Evolutionary conservation across 306 rosid genomes (phyloP), one percentile per base, ranked within the genome.

Genomic region (Cucurbita argyrosperma): DNA sequence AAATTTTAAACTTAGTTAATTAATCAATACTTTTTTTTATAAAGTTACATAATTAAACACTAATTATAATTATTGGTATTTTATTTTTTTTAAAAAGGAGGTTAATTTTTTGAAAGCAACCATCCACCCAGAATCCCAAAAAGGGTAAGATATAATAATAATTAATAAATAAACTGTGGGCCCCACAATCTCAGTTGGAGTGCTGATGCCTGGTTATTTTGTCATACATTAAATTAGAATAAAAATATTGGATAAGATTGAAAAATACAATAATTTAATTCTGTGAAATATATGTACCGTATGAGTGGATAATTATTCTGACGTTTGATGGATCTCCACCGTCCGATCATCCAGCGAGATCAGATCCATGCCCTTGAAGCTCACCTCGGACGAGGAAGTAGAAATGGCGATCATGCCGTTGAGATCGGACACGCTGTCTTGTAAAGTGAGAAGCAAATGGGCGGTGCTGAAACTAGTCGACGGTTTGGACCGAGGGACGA

Each of bases 351-450:
- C 38, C 10, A 81, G 77, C 83, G 81, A 91, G 37, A 94, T 88
- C 19, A 83, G 55, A 71, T 89, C 84, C 43, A 43, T 84, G 18
- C 83, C 90, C 15, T 77, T 81, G 82, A 84, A 87, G 84, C 88
- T 83, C 58, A 56, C 57, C 16, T 88, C 96, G 0, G 97, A 88
- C 19, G 96, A 75, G 57, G 98, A 85, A n/a, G 90, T 71, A 59
- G 96, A 85, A 66, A 91, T 71, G 80, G 90, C 77, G 82, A 91
- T 82, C 84, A 89, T 72, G 26, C 83, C 97, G 78, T 93, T 90
- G 39, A 87, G 87, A 72, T 94, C 98, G 14, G 99, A 95, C 0
- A 95, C 92, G 71, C 96, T 89, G 76, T 95, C 99, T 63, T 95
- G 99, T 83, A 91, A 79, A 56, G 85, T 87, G 76, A 84, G 23